A percentile compares a stretch with the other conserved stretches of the same genome.
Evolutionary conservation across 805 yeast species (phyloP).

Genomic region (Danielozyma ontarioensis): DNA sequence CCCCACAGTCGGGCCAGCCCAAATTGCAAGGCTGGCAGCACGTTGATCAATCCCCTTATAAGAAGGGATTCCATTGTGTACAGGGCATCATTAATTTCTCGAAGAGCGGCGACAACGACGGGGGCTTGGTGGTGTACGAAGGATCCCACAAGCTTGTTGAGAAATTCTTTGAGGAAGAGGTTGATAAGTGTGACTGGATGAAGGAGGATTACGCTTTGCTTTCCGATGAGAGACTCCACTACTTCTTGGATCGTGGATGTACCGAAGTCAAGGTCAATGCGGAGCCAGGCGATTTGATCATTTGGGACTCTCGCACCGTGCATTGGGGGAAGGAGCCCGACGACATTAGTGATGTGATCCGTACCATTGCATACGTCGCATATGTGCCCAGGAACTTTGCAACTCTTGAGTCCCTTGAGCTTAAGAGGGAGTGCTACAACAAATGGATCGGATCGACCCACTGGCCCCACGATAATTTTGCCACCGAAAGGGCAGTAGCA

Average conservation of each 20-base stretch:
- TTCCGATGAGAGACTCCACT: slow-evolving; percentile 14
- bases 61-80: slow-evolving; percentile 21
- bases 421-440: not conserved
- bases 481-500: not conserved
- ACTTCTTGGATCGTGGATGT: slow-evolving; percentile 21
- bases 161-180: slow-evolving; percentile 18
- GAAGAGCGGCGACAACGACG: slow-evolving; percentile 21
- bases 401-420: not conserved
- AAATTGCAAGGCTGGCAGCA: slow-evolving; percentile 22
- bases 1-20: slow-evolving; percentile 12
- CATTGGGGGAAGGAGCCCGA: slow-evolving; percentile 26
- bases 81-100: slow-evolving; percentile 28
- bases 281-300: slow-evolving; percentile 28
- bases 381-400: slow-evolving; percentile 1
- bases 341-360: slow-evolving; percentile 14
- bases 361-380: slow-evolving; percentile 2
- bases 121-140: slow-evolving; percentile 24
- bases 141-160: slow-evolving; percentile 14
- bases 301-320: slow-evolving; percentile 29
- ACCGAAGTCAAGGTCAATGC: slow-evolving; percentile 20
- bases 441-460: not conserved
- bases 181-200: slow-evolving; percentile 14
- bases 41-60: slow-evolving; percentile 28
- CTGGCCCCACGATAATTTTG: not conserved
- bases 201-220: slow-evolving; percentile 12